phyloP scores from a whole-genome alignment of 805 yeast genomes.

The Monosporozyma siamensis region DNA sequence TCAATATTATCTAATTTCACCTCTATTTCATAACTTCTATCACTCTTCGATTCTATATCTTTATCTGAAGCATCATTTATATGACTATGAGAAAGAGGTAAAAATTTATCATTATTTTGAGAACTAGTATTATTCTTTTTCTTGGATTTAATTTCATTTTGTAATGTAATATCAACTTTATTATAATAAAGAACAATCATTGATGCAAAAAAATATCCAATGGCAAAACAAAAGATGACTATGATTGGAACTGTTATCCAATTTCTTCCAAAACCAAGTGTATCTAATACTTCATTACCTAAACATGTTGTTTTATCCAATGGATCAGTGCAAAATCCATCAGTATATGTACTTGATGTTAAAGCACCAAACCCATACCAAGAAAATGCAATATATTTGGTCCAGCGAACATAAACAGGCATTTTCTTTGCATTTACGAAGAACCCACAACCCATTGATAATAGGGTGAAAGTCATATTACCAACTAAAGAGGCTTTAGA shows the following conservation, averaged over 20 bases:
- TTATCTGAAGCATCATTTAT: conserved; percentile 3
- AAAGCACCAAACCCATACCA: conserved; percentile 75
- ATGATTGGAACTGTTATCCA: conserved; percentile 64
- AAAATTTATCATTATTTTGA: conserved; percentile 1
- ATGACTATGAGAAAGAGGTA: neutral
- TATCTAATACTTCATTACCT: conserved; percentile 42
- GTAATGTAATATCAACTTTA: conserved; percentile 31
- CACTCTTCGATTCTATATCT: conserved; percentile 11
- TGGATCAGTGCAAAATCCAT: conserved; percentile 47
- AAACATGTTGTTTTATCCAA: conserved; percentile 24
- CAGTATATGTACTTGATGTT: conserved; percentile 55
- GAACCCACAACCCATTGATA: conserved; percentile 73
- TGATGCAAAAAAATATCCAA: conserved; percentile 45
- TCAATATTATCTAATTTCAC: conserved; percentile 11
- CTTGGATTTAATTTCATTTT: conserved; percentile 16
- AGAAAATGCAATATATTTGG: conserved; percentile 61
- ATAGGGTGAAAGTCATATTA: conserved; percentile 58
- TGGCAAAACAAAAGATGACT: conserved; percentile 46
- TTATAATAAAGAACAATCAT: conserved; percentile 39
- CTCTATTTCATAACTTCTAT: conserved; percentile 6
- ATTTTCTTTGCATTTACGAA: conserved; percentile 61
- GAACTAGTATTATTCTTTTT: conserved; percentile 5
- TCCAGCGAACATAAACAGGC: conserved; percentile 86
- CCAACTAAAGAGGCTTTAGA: conserved; percentile 52
- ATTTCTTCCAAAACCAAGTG: conserved; percentile 50